Conservation (phyloP, 2,329 filamentous ascomycete species). For the Pseudogymnoascus sp. region DNA sequence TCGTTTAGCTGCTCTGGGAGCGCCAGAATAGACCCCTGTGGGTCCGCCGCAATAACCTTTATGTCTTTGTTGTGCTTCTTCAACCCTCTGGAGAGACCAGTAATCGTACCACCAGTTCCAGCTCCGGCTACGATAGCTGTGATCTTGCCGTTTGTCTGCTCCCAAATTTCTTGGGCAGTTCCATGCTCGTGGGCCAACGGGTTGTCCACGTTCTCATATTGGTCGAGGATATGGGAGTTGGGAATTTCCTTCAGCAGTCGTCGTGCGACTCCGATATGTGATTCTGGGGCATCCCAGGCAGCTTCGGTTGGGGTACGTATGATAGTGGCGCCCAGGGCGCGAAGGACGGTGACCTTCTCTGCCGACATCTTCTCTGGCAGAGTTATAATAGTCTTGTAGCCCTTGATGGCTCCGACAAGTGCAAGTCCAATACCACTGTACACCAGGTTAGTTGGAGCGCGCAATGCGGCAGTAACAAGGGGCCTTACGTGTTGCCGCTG, state of each 20-base stretch:
- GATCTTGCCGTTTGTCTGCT: constrained; percentile 76
- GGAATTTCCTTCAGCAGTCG: constrained; percentile 91
- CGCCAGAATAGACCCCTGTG: constrained; percentile 84
- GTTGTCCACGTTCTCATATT: constrained; percentile 89
- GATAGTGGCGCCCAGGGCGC: constrained; percentile 90
- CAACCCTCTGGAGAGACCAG: constrained; percentile 75
- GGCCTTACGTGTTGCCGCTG: constrained; percentile 72
- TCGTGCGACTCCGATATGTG: constrained; percentile 89
- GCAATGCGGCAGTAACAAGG: constrained; percentile 18
- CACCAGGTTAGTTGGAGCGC: not conserved
- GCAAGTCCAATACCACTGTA: constrained; percentile 78
- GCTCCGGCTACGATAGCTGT: constrained; percentile 83
- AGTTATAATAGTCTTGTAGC: constrained; percentile 97
- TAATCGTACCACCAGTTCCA: constrained; percentile 92
- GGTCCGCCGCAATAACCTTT: constrained; percentile 88
- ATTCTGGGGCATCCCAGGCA: constrained; percentile 89
- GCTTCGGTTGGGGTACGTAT: constrained; percentile 95
- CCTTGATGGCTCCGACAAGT: constrained; percentile 89
- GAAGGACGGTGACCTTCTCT: constrained; percentile 92
- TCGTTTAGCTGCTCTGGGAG: constrained; percentile 73
- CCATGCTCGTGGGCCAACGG: constrained; percentile 88
- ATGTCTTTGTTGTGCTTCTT: constrained; percentile 79
- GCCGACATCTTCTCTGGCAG: constrained; percentile 99
- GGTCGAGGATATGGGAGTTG: constrained; percentile 93
- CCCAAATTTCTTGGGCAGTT: constrained; percentile 94